phyloP scores from a whole-genome alignment of 2,329 filamentous ascomycete species.

The Tolypocladium nubicola region DNA sequence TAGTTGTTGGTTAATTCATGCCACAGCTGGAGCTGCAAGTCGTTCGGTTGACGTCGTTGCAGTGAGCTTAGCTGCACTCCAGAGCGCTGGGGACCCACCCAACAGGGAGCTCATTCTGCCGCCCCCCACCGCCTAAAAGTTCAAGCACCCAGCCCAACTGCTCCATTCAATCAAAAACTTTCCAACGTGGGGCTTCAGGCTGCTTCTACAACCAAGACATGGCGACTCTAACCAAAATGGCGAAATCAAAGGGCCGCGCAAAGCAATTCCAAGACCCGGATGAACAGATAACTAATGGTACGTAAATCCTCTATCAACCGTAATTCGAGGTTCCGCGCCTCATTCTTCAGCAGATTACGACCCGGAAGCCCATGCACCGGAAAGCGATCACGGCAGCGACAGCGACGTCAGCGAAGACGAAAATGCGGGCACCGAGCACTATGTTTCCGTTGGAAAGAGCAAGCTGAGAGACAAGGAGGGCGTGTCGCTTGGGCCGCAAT shows the following conservation, averaged over 20 bases:
- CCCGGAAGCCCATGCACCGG: constrained; percentile 57
- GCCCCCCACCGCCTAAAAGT: constrained; percentile 40
- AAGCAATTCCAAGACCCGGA: constrained; percentile 53
- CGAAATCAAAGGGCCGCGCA: constrained; percentile 40
- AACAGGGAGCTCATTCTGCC: constrained; percentile 27
- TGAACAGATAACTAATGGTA: constrained; percentile 53
- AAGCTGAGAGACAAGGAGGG: constrained; percentile 67
- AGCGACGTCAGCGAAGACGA: constrained; percentile 38
- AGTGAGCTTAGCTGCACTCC: not conserved
- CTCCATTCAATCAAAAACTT: constrained; percentile 17
- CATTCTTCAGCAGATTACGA: constrained; percentile 56
- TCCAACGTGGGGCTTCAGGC: constrained; percentile 17
- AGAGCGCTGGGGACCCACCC: constrained; percentile 1
- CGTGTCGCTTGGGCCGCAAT: constrained; percentile 63
- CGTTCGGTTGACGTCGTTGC: not conserved
- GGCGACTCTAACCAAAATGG: constrained; percentile 31
- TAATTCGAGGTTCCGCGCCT: not conserved
- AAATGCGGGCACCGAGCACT: constrained; percentile 71
- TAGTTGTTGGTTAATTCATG: not conserved
- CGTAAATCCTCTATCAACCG: not conserved
- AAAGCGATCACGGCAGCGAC: constrained; percentile 42
- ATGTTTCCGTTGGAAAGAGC: constrained; percentile 72
- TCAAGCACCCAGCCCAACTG: constrained; percentile 10
- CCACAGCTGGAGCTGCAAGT: not conserved
- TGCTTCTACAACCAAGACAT: constrained; percentile 1